Evolutionary conservation across 2,329 filamentous ascomycete genomes (phyloP), one percentile per base, ranked within the genome.

Genomic region (Kalaharituber pfeilii): DNA sequence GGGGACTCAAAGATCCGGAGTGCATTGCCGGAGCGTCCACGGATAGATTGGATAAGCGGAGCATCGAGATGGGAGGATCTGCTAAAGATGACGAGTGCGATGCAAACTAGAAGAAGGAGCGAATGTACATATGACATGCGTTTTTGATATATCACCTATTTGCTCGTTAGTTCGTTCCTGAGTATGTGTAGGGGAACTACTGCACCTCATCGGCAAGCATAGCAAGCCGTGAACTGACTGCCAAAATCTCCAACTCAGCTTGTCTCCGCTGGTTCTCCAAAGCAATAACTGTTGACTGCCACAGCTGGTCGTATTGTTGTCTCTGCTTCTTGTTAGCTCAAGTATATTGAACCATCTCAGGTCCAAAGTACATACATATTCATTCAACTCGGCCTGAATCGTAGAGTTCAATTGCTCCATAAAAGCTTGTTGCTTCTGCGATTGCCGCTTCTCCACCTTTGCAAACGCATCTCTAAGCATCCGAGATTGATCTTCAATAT

Each of bases 401-500:
- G 88, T 95, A 49, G 73, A 75, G 67, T 98, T 98, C n/a, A 98
- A 74, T 33, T 79, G 79, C 57, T 86, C 79, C 13, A 96, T 74
- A 65, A 95, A 95, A 1, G 75, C 73, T 22, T 83, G 81, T 1
- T 89, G 86, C 65, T 89, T 91, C n/a, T 77, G 73, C 15, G 93
- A 72, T 66, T 96, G 91, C 53, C 83, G 81, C 63, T 87, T 87
- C 68, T 96, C 89, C 27, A 93, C 82, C 64, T 84, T 84, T 53
- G 79, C 78, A 59, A 95, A 85, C 0, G 86, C 86, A 60, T 95
- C 86, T 49, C 89, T 82, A 36, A 96, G 73, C 58, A 94, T 86
- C 50, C 81, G 82, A 3, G 89, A 95, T 67, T 96, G 91, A 56
- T 94, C 87, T 69, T 96, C 89, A 56, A 98, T 94, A 65, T 98